Evolutionary conservation across 257 asterid species (phyloP), one percentile per base, ranked within the genome.

Genomic region (Thymus mandschuricus): DNA sequence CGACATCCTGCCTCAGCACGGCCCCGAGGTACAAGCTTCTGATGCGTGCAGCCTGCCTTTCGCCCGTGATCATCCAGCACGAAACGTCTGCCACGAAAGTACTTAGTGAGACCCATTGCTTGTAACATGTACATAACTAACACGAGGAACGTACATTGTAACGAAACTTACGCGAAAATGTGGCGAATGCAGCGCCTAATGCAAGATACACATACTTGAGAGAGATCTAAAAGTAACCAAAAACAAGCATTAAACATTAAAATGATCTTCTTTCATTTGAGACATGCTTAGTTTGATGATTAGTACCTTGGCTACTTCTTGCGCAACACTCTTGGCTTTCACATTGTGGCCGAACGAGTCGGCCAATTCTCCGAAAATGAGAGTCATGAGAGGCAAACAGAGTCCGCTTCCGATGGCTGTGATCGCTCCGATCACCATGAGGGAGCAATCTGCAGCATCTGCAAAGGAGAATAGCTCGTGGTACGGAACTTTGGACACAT

Each of bases 11-110:
- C 64, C 90, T 78, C 64, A 88, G 50, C 29, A 88, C 60, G 3
- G 89, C 75, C 79, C 66, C 66, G 34, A 88, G 75, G 60, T 85
- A 84, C 10, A 84, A 54, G 46, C 80, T 81, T 70, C 95, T 82
- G n/a, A 88, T 85, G 50, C 88, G 76, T 6, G 77, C 86, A 10
- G 88, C 89, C 76, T 88, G 95, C 51, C 95, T 82, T 68, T 88
- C 95, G 0, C 91, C 95, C 0, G 91, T 88, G 78, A 84, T 72
- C 82, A 79, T 86, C 95, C 95, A 88, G 75, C 95, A 88, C 11
- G 88, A 44, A 62, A 88, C 84, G 85, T 88, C 95, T 88, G 80
- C 60, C 51, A 46, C 2, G 48, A 44, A 44, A 2, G 27, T 3
- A 21, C 21, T 21, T 21, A 10, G n/a, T 3, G 10, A 44, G 27